These are phyloP conservation scores for Psophocarpus tetragonolobus DNA, from an alignment of 306 rosid genomes.

Conservation along the genomic window DNA sequence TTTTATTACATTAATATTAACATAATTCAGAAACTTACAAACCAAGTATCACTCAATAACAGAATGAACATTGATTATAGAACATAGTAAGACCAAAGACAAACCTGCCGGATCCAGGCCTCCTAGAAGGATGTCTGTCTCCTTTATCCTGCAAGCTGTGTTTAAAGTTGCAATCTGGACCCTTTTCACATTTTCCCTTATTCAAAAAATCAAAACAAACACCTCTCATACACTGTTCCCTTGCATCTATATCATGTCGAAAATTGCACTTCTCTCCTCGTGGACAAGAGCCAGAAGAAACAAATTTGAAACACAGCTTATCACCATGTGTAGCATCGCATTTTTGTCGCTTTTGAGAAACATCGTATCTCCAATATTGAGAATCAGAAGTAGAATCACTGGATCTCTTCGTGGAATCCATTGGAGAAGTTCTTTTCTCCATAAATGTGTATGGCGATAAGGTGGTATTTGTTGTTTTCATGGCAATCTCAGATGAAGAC, in stretches of 20 bases:
- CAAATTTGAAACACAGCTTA: slow-evolving; percentile 81
- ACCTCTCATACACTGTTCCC: slow-evolving; percentile 77
- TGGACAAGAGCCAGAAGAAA: slow-evolving; percentile 86
- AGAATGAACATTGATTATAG: not conserved
- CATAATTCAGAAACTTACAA: slow-evolving; percentile 2
- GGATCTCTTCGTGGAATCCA: slow-evolving; percentile 65
- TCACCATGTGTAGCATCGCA: slow-evolving; percentile 63
- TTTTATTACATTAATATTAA: not conserved
- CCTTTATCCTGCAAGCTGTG: slow-evolving; percentile 78
- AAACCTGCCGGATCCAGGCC: slow-evolving; percentile 64
- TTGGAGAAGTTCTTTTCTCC: slow-evolving; percentile 42
- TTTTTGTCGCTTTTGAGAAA: slow-evolving; percentile 78
- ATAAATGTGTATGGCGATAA: slow-evolving; percentile 62
- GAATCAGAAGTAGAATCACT: slow-evolving; percentile 59
- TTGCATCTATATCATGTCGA: slow-evolving; percentile 80
- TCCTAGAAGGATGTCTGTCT: slow-evolving; percentile 51
- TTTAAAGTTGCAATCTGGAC: slow-evolving; percentile 83
- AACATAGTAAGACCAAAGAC: slow-evolving; percentile 23
- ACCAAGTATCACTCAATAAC: slow-evolving; percentile 17
- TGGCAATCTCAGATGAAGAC: slow-evolving; percentile 78
- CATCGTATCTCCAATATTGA: slow-evolving; percentile 97
- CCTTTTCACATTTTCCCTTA: slow-evolving; percentile 92
- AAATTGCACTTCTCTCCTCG: slow-evolving; percentile 82
- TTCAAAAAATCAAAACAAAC: slow-evolving; percentile 91
- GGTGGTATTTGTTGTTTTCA: slow-evolving; percentile 70